Evolutionary conservation across 2,329 filamentous ascomycete genomes (phyloP), one percentile per base, ranked within the genome.

Genomic region (Fusarium sp.): DNA sequence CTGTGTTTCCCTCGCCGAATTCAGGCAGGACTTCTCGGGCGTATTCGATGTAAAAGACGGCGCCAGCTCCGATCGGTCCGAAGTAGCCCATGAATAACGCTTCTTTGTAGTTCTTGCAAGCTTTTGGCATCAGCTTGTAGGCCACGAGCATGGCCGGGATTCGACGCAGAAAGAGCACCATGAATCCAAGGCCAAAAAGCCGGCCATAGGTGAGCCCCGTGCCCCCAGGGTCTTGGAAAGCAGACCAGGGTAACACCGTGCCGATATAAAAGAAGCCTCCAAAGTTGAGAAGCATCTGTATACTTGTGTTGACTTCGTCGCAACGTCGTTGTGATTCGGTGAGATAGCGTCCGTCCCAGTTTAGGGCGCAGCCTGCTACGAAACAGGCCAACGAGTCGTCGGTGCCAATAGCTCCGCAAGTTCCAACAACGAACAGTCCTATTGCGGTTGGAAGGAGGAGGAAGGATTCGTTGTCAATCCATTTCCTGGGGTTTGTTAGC

Each of bases 51-150:
- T 95, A 95, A 81, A 95, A 95, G 27, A 94, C 88, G 2, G 93
- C 93, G 16, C 91, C 92, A 18, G 94, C 92, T 2, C 93, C 93
- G 54, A 95, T 94, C 0, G 93, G 93, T 0, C 93, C 93, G 73
- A 95, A 95, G 68, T 90, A 90, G 0, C 89, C 89, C 88, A 91
- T 88, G 65, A 91, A 91, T 0, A 91, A 72, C 0, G 88, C 89
- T 68, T 91, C 89, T 73, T 87, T 88, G 85, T 87, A 91, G 75
- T 84, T 81, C 9, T 83, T 84, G 68, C 87, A 85, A 0, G 86
- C 84, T 0, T 79, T 80, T 0, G 88, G 88, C 87, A 91, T 89
- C 8, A 88, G 81, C 71, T 87, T 88, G 77, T 91, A 91, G 2
- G 84, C 83, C 25, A 87, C 60, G 34, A 91, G 80, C 16, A 91